These are phyloP conservation scores for Kalanchoe fedtschenkoi DNA, from an alignment of 164 flowering plant species.

Conservation along the genomic window DNA sequence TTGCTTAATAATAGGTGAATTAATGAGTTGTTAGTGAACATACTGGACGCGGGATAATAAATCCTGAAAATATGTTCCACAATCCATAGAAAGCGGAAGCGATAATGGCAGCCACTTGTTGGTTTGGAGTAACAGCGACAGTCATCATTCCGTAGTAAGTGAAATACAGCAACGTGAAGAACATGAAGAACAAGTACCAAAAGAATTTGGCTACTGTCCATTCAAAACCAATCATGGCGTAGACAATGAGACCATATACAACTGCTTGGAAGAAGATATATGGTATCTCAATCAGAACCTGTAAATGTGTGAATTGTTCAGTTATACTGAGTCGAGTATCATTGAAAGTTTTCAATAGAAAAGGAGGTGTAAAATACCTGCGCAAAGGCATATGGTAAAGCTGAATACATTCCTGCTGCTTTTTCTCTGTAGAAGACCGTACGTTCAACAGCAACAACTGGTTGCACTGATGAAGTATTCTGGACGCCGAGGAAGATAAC, in stretches of 20 bases:
- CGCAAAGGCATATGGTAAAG: slow-evolving; percentile 47
- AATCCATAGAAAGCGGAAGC: slow-evolving; percentile 6
- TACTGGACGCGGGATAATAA: slow-evolving; percentile 47
- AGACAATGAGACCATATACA: slow-evolving; percentile 37
- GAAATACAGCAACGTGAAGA: too few relatives aligned
- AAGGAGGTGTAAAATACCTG: slow-evolving; percentile 21
- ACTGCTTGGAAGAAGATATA: slow-evolving; percentile 30
- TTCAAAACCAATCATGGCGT: slow-evolving; percentile 52
- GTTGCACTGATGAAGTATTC: slow-evolving; percentile 48
- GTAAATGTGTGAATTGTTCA: background rate
- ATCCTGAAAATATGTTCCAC: slow-evolving; percentile 23
- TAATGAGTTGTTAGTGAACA: slow-evolving; percentile 7
- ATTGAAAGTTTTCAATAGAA: background rate
- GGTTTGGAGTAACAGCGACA: slow-evolving; percentile 9
- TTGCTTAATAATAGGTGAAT: background rate
- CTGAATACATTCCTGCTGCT: slow-evolving; percentile 60
- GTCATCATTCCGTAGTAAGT: slow-evolving; percentile 11
- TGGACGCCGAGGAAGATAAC: slow-evolving; percentile 39
- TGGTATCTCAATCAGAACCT: slow-evolving; percentile 46
- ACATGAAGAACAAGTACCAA: slow-evolving; percentile 25
- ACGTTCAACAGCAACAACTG: slow-evolving; percentile 47
- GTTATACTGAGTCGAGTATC: background rate
- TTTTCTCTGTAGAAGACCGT: slow-evolving; percentile 50
- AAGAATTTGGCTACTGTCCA: slow-evolving; percentile 22
- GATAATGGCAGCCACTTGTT: slow-evolving; percentile 6